These are phyloP conservation scores for Candida oleophila DNA, from an alignment of 805 yeast genomes.

Conservation along the genomic window DNA sequence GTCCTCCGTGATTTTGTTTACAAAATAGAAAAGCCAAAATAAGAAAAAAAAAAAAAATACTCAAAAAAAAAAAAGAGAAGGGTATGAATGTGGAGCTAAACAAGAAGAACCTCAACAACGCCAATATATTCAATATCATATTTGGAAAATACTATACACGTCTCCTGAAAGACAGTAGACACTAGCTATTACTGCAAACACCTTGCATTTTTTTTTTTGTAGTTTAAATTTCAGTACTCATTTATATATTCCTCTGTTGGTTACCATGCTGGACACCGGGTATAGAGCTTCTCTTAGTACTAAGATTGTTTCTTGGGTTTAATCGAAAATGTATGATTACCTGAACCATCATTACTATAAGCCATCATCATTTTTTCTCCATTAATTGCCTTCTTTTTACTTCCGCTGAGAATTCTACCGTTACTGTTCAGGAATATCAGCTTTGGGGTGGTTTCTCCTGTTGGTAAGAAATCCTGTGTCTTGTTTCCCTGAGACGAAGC, in stretches of 20 bases:
- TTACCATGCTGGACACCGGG: no score
- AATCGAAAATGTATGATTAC: slow-evolving; percentile 35
- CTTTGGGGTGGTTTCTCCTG: slow-evolving; percentile 17
- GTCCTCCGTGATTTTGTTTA: background rate
- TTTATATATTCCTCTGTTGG: no score
- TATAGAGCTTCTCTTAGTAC: background rate
- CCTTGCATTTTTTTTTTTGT: no score
- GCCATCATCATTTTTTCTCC: slow-evolving; percentile 40
- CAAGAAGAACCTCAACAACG: no score
- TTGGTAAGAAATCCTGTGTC: background rate
- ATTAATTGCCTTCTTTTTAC: slow-evolving; percentile 14
- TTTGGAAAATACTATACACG: background rate
- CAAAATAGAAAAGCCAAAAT: background rate
- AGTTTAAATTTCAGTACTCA: no score
- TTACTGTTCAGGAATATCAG: slow-evolving; percentile 21
- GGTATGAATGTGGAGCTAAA: no score
- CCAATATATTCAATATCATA: background rate
- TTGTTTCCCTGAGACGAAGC: slow-evolving; percentile 1
- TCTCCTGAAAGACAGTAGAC: background rate
- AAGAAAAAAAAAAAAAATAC: slow-evolving; percentile 1
- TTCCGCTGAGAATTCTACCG: slow-evolving; percentile 23
- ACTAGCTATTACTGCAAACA: background rate
- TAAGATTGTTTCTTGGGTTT: slow-evolving; percentile 27
- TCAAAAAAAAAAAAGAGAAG: no score
- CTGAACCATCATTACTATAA: slow-evolving; percentile 40